Conservation (phyloP, 2,329 filamentous ascomycete genomes). For the Iodosphaeria phyllophila region DNA sequence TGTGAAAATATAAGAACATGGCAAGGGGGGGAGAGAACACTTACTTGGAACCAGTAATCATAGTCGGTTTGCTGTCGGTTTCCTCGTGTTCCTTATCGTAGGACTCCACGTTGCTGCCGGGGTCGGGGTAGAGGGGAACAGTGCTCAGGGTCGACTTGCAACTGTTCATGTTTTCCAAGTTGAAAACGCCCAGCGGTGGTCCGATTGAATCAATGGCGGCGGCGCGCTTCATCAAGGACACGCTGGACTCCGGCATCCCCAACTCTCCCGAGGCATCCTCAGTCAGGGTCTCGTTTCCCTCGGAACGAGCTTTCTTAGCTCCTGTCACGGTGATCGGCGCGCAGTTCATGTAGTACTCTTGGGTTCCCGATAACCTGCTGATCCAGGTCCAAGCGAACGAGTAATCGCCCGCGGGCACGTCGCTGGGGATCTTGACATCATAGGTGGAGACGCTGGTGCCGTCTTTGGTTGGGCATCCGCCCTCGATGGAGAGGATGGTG, state of each 20-base stretch:
- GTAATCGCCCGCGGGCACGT: constrained; percentile 41
- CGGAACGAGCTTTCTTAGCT: neutral
- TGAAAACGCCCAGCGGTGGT: constrained; percentile 60
- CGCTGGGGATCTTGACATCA: constrained; percentile 39
- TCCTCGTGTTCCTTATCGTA: too few species aligned
- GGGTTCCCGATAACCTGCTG: constrained; percentile 47
- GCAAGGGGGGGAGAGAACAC: constrained; percentile 11
- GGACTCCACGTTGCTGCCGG: constrained; percentile 36
- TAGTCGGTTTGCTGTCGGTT: too few species aligned
- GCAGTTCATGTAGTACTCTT: constrained; percentile 63
- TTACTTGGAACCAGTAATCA: constrained; percentile 15
- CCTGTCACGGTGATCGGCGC: constrained; percentile 27
- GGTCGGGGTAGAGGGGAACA: constrained; percentile 42
- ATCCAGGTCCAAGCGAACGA: constrained; percentile 61
- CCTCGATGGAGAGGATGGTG: constrained; percentile 51
- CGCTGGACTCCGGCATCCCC: constrained; percentile 33
- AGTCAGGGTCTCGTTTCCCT: too few species aligned
- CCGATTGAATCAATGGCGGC: constrained; percentile 55
- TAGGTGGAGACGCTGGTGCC: constrained; percentile 24
- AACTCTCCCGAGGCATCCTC: too few species aligned
- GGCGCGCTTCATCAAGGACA: too few species aligned
- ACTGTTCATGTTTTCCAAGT: constrained; percentile 30
- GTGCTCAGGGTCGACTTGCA: constrained; percentile 31
- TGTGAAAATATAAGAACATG: constrained; percentile 11
- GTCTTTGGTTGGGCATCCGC: constrained; percentile 41